Base-by-base conservation (phyloP, 306 rosid genomes). In the Neltuma alba region DNA sequence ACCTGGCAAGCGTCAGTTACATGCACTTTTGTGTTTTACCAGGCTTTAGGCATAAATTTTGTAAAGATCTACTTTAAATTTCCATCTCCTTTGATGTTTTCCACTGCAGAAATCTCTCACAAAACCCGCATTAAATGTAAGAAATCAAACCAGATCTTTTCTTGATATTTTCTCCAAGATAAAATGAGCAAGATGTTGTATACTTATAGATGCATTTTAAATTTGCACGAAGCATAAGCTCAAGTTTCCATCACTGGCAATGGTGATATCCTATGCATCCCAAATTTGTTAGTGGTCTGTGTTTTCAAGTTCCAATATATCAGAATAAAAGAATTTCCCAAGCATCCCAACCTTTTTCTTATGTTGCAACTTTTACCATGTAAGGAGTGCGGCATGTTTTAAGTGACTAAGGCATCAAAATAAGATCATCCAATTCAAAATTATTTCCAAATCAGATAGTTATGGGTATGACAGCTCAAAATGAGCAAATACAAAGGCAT, bases 401-500 rank as follows among this genome's bases (percentile, higher is more conserved):
- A 54, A 72, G 66, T 72, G 64, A 77, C 4, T 0, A 25, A 4
- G 73, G 50, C 50, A 68, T 48, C 36, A 52, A 69, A 77, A 57
- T 45, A 67, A 18, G 60, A 77, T 11, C 25, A 47, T 67, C 42
- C 58, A 27, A 66, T 40, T 82, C 84, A 86, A 61, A 83, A 77
- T 33, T 74, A 70, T 18, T 58, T 41, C 25, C 70, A 36, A 65
- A 70, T 55, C 15, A 34, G 61, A 78, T 25, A 72, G 36, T 37
- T 15, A n/a, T 12, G 30, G 16, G 10, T 57, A 57, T 25, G 42
- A 20, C 60, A 54, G 76, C 58, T 33, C 76, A 40, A 44, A 8
- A 28, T 15, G 36, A 61, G 33, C 82, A 57, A 27, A 27, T 12
- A 20, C 36, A 77, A 30, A 72, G 71, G 60, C 71, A 48, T 61